Evolutionary conservation across 2,329 filamentous ascomycete genomes (phyloP).

Genomic region (Cadophora gregata): DNA sequence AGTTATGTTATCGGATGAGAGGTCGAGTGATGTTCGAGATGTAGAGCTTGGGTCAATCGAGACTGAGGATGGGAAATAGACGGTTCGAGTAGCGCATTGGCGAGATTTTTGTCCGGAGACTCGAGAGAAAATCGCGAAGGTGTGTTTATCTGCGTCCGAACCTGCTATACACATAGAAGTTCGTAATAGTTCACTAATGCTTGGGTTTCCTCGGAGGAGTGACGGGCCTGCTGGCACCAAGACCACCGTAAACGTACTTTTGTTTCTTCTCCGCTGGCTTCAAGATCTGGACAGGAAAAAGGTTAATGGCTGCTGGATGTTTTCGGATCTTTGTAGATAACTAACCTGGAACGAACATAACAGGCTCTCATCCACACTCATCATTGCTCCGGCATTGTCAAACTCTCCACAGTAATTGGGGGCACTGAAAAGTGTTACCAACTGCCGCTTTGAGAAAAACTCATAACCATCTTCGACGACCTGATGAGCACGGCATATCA

Average conservation of each 20-base stretch:
- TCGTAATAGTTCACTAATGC: constrained; percentile 70
- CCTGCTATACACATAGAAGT: constrained; percentile 78
- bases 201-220: constrained; percentile 74
- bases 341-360: constrained; percentile 96
- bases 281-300: constrained; percentile 71
- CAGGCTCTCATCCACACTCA: constrained; percentile 98
- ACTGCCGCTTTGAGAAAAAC: constrained; percentile 98
- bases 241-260: constrained; percentile 90
- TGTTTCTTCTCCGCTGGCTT: constrained; percentile 99
- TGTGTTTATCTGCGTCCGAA: constrained; percentile 87
- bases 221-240: constrained; percentile 72
- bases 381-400: constrained; percentile 99
- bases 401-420: constrained; percentile 99
- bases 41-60: constrained; percentile 34
- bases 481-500: constrained; percentile 98
- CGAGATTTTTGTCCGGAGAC: constrained; percentile 37
- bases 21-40: constrained; percentile 35
- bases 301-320: constrained; percentile 32
- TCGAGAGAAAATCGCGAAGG: constrained; percentile 39
- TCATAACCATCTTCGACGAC: constrained; percentile 99
- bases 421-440: constrained; percentile 96
- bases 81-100: constrained; percentile 35
- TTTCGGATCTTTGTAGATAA: constrained; percentile 8
- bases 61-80: constrained; percentile 29
- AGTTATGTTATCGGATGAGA: constrained; percentile 41